Conservation (phyloP, 176 grass and related monocot genomes). For the Musa troglodytarum region DNA sequence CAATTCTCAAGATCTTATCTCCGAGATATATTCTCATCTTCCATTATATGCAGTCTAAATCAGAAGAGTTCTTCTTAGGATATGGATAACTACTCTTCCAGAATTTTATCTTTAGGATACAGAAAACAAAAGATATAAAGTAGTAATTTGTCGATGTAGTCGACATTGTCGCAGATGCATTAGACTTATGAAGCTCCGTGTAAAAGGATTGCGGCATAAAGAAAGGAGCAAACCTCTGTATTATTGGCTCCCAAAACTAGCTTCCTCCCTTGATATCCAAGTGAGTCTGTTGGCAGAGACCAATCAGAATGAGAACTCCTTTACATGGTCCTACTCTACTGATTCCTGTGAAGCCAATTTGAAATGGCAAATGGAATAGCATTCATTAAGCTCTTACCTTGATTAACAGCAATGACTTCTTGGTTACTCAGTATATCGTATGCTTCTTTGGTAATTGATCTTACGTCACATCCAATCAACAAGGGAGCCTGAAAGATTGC, state of each 20-base stretch:
- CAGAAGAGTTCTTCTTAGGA: no score
- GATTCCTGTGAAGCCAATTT: neutral
- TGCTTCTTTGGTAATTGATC: slow-evolving; percentile 3
- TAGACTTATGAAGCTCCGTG: neutral
- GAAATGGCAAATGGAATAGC: neutral
- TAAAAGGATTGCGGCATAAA: neutral
- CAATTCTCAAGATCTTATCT: neutral
- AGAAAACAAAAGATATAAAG: neutral
- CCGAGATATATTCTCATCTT: neutral
- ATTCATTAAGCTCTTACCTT: neutral
- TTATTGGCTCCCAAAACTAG: neutral
- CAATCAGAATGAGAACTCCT: neutral
- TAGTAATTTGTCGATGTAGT: neutral
- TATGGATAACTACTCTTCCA: no score
- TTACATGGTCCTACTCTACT: neutral
- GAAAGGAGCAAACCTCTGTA: neutral
- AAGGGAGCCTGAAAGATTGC: neutral
- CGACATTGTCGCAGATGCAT: neutral
- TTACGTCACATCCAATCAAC: slow-evolving; percentile 18
- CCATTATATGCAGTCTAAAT: neutral
- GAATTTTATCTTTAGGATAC: no score
- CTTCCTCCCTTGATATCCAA: slow-evolving; percentile 9
- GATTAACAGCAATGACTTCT: slow-evolving; percentile 14
- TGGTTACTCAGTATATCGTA: slow-evolving; percentile 4
- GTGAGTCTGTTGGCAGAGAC: slow-evolving; percentile 1